phyloP scores from a whole-genome alignment of 805 yeast species.

The Blastobotrys mokoenaii region DNA sequence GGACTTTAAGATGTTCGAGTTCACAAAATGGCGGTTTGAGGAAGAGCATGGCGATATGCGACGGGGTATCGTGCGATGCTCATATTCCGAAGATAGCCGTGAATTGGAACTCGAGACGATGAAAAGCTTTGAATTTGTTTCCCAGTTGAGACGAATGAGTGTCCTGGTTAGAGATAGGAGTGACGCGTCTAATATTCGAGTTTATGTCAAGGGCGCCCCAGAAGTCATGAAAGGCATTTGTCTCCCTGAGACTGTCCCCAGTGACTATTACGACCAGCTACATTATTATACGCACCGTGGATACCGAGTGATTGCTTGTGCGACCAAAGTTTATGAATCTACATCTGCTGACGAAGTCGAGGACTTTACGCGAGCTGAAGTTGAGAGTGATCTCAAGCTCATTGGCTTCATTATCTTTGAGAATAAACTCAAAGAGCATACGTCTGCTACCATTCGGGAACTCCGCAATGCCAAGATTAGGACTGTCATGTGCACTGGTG shows the following conservation, averaged over 20 bases:
- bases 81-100: slow-evolving; percentile 8
- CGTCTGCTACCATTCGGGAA: slow-evolving; percentile 50
- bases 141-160: slow-evolving; percentile 84
- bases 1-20: slow-evolving; percentile 88
- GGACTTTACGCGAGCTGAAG: slow-evolving; percentile 43
- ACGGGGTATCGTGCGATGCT: slow-evolving; percentile 8
- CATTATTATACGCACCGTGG: slow-evolving; percentile 89
- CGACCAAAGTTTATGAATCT: slow-evolving; percentile 44
- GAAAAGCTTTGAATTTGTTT: slow-evolving; percentile 69
- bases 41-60: slow-evolving; percentile 34
- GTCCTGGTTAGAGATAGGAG: slow-evolving; percentile 52
- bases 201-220: slow-evolving; percentile 93
- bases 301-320: slow-evolving; percentile 91
- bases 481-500: slow-evolving; percentile 97
- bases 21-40: slow-evolving; percentile 65
- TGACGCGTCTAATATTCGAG: slow-evolving; percentile 32
- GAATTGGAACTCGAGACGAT: slow-evolving; percentile 32
- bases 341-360: slow-evolving; percentile 38
- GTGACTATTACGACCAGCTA: slow-evolving; percentile 60
- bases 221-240: slow-evolving; percentile 83
- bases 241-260: slow-evolving; percentile 60
- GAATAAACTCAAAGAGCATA: slow-evolving; percentile 70
- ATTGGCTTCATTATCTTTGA: slow-evolving; percentile 89
- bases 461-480: slow-evolving; percentile 64
- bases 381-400: slow-evolving; percentile 64